Evolutionary conservation across 345 rosid genomes (phyloP).

Genomic region (Linum usitatissimum): DNA sequence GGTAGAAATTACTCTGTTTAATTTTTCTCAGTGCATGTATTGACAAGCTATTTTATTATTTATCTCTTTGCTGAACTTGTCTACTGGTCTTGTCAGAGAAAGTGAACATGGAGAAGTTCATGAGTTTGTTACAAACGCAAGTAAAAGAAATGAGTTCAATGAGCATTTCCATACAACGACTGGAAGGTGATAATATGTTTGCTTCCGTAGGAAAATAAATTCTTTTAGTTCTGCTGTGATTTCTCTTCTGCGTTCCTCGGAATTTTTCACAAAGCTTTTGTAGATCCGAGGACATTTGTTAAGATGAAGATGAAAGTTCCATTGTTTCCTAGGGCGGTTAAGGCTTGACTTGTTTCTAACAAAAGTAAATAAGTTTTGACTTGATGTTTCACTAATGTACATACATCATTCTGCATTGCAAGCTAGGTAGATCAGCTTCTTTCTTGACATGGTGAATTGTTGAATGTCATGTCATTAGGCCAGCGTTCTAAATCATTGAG

Average conservation of each 20-base stretch:
- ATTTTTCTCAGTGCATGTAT: not conserved
- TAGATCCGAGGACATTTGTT: not conserved
- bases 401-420: not conserved
- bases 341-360: not conserved
- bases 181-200: conserved; percentile 43
- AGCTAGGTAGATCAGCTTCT: not conserved
- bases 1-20: conserved; percentile 26
- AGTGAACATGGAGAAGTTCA: conserved; percentile 49
- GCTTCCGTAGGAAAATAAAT: not conserved
- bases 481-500: not conserved
- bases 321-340: not conserved
- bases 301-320: not conserved
- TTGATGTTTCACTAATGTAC: not conserved
- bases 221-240: not conserved
- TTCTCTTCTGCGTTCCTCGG: not conserved
- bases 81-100: conserved; percentile 42
- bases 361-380: not conserved
- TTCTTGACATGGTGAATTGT: not conserved
- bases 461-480: not conserved
- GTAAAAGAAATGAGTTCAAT: conserved; percentile 78
- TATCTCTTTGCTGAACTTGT: conserved; percentile 5
- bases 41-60: conserved; percentile 4
- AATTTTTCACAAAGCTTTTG: not conserved
- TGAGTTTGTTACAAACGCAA: conserved; percentile 56
- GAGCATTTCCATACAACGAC: conserved; percentile 44